Conservation (phyloP, 2,329 filamentous ascomycete genomes). For the Curvularia sp. region DNA sequence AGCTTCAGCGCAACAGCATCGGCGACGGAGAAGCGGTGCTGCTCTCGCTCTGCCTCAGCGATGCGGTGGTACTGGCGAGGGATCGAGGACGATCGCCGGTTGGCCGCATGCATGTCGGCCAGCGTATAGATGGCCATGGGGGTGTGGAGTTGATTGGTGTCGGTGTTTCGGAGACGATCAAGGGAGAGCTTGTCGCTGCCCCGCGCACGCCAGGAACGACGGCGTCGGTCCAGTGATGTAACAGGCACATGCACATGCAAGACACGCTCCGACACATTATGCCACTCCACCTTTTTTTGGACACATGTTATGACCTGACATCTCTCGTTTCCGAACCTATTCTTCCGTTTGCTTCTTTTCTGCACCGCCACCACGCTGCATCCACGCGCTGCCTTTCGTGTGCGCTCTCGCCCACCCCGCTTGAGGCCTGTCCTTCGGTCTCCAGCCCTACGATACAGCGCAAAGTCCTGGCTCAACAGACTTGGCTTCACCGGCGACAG, state of each 20-base stretch:
- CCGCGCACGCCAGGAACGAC: slow-evolving; percentile 7
- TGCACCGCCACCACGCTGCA: slow-evolving; percentile 23
- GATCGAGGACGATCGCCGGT: slow-evolving; percentile 15
- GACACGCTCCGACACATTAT: slow-evolving; percentile 6
- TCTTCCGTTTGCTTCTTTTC: background rate
- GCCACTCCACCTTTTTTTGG: background rate
- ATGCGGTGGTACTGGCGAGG: slow-evolving; percentile 17
- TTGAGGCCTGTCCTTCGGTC: background rate
- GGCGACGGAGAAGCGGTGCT: slow-evolving; percentile 24
- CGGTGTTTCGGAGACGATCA: slow-evolving; percentile 1
- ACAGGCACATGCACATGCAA: slow-evolving; percentile 16
- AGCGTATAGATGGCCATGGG: slow-evolving; percentile 18
- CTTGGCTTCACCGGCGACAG: slow-evolving; percentile 20
- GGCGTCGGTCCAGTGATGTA: slow-evolving; percentile 15
- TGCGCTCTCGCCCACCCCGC: slow-evolving; percentile 15
- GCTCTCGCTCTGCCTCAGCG: slow-evolving; percentile 4
- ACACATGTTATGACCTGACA: slow-evolving; percentile 9
- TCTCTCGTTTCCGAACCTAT: background rate
- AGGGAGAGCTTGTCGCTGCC: slow-evolving; percentile 7
- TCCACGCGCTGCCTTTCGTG: slow-evolving; percentile 17
- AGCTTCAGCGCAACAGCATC: slow-evolving; percentile 30
- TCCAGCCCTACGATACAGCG: slow-evolving; percentile 11
- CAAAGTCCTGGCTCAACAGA: slow-evolving; percentile 31
- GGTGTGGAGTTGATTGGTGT: background rate
- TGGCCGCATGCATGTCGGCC: slow-evolving; percentile 3